Conservation (phyloP, 768 basidiomycete genomes). For the Candolleomyces efflorescens region DNA sequence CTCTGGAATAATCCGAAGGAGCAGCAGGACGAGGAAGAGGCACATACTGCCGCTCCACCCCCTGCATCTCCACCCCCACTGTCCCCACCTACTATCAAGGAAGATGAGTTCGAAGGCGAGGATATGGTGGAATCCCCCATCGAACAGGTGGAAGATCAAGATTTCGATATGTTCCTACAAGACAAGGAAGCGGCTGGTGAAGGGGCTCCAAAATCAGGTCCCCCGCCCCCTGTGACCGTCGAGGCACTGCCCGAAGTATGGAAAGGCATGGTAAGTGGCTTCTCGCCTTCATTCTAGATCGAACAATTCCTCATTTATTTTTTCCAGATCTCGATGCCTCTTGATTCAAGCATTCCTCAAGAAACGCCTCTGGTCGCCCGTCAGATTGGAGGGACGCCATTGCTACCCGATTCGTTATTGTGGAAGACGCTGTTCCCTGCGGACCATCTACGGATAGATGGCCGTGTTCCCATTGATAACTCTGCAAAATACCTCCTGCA, state of each 20-base stretch:
- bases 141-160: constrained; percentile 62
- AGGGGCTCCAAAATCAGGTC: constrained; percentile 24
- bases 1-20: constrained; percentile 61
- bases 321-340: constrained; percentile 70
- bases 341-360: constrained; percentile 67
- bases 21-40: constrained; percentile 12
- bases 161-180: constrained; percentile 83
- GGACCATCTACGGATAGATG: constrained; percentile 70
- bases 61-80: constrained; percentile 10
- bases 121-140: constrained; percentile 40
- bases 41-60: constrained; percentile 5
- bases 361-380: constrained; percentile 64
- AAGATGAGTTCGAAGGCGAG: constrained; percentile 32
- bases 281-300: not conserved
- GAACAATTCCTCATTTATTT: constrained; percentile 11
- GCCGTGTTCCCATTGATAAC: constrained; percentile 73
- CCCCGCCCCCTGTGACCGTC: constrained; percentile 27
- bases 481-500: constrained; percentile 78
- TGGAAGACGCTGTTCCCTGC: constrained; percentile 80
- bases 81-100: constrained; percentile 13
- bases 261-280: constrained; percentile 61
- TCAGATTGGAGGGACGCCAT: constrained; percentile 71
- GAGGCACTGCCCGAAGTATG: constrained; percentile 62
- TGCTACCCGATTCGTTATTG: constrained; percentile 53
- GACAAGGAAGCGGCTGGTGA: constrained; percentile 51